Conservation (phyloP, 371 early-diverging fungal species). For the Syncephalastrum monosporum region DNA sequence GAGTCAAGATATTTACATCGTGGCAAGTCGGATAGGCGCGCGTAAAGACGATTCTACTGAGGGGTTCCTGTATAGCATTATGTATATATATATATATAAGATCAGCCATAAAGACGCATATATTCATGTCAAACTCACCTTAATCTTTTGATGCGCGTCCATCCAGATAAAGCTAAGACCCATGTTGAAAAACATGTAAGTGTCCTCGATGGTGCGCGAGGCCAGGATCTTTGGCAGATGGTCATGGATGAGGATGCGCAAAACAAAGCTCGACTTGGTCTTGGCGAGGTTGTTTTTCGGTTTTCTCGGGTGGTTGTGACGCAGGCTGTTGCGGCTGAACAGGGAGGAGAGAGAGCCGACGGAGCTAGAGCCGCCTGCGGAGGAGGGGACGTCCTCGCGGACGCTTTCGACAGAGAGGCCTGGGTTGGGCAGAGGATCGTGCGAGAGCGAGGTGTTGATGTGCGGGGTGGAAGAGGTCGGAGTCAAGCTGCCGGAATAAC, state of each 20-base stretch:
- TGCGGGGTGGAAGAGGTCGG: slow-evolving; percentile 5
- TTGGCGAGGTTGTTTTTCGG: slow-evolving; percentile 64
- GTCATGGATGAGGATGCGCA: slow-evolving; percentile 76
- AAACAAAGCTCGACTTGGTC: slow-evolving; percentile 76
- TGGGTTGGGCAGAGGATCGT: no score
- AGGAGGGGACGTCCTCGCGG: neutral
- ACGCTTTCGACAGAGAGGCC: no score
- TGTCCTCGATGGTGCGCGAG: slow-evolving; percentile 55
- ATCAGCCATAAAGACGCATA: neutral
- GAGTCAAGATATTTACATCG: slow-evolving; percentile 78
- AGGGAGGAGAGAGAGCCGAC: slow-evolving; percentile 21
- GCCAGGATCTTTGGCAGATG: slow-evolving; percentile 73
- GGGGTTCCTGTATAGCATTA: slow-evolving; percentile 54
- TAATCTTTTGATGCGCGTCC: slow-evolving; percentile 58
- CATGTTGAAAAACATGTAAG: slow-evolving; percentile 75
- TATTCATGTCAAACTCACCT: slow-evolving; percentile 31
- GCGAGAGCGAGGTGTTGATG: no score
- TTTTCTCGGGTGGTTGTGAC: slow-evolving; percentile 36
- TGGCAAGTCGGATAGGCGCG: slow-evolving; percentile 84
- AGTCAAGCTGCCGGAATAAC: slow-evolving; percentile 4
- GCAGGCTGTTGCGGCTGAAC: slow-evolving; percentile 16
- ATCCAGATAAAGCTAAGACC: slow-evolving; percentile 74
- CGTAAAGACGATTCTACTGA: slow-evolving; percentile 78
- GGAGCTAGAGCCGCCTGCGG: slow-evolving; percentile 12
- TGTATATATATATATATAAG: neutral